Conservation (phyloP, 2,329 filamentous ascomycete species). For the Trichoderma endophyticum region DNA sequence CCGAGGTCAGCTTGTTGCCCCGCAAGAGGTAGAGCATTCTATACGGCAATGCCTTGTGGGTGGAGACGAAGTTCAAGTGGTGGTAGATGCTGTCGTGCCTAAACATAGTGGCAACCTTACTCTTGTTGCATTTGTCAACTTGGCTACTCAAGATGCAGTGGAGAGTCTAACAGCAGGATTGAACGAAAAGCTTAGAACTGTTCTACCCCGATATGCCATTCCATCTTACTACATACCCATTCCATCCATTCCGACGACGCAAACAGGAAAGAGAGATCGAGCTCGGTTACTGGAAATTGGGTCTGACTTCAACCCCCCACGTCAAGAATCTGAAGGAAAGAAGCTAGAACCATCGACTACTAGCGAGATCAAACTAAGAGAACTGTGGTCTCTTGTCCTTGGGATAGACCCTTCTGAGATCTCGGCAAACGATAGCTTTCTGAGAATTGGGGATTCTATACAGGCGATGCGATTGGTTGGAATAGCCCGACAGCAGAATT, state of each 20-base stretch:
- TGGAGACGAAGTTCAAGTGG: neutral
- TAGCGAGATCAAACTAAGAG: neutral
- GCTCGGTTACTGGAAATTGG: constrained; percentile 6
- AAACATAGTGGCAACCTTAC: neutral
- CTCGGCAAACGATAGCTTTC: constrained; percentile 8
- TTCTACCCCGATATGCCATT: constrained; percentile 5
- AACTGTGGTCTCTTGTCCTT: constrained; percentile 13
- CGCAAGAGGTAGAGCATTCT: constrained; percentile 5
- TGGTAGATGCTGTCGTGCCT: constrained; percentile 5
- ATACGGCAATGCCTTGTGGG: neutral
- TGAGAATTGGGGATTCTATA: constrained; percentile 9
- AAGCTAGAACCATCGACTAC: neutral
- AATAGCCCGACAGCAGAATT: constrained; percentile 2
- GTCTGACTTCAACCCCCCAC: neutral
- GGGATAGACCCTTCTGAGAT: neutral
- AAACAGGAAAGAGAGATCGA: constrained; percentile 9
- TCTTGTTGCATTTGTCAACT: constrained; percentile 1
- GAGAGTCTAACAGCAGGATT: neutral
- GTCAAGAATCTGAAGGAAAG: neutral
- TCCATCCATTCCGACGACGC: neutral
- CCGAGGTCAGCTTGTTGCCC: constrained; percentile 3
- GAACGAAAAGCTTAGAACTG: neutral
- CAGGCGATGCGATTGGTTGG: constrained; percentile 15
- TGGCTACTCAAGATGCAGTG: neutral
- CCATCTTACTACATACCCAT: constrained; percentile 11